Base-by-base conservation (phyloP, 768 basidiomycete genomes). In the Phallus indusiatus region DNA sequence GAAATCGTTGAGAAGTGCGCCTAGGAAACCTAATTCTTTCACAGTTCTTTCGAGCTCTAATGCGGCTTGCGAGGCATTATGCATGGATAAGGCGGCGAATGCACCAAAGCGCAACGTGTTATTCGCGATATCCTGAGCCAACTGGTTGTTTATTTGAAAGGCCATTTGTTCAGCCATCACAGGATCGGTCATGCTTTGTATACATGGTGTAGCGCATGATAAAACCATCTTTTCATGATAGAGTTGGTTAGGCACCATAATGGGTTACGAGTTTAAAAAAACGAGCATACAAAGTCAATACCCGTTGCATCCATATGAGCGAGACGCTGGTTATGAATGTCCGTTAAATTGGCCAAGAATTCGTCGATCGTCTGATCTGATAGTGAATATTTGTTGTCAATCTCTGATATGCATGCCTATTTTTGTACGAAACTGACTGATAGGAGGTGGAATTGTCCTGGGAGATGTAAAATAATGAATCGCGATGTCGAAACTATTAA, bases 271-370 rank as follows among this genome's bases (percentile, higher is more conserved):
- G 20, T 47, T 47, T 47, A 6, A 42, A 7, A 37, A 2, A 17
- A 16, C 4, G 22, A 5, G n/a, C 48, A 20, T 28, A 59, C 57
- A 36, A 51, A 59, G 57, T 59, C 57, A 4, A 59, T 51, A 20
- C 57, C 57, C 6, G 10, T 51, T 2, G 24, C 57, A 20, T 59
- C 57, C 57, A 59, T 59, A 33, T 37, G 33, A 37, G 57, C 57
- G 14, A 59, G 50, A 18, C 57, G 57, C 34, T 59, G 57, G 37
- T 59, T 52, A 53, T 59, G 57, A 34, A 59, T 59, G 35, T 59
- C 57, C 2, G 50, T 8, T 37, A 59, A 22, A 59, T 59, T 59
- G 10, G 50, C 50, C n/a, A 42, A n/a, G n/a, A 42, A 42, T 3
- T 42, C 42, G 2, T 42, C 42, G 42, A 42, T 42, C 3, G 42